Conservation (phyloP, 495 filamentous ascomycete species). For the Trichocladium uniseriatum region DNA sequence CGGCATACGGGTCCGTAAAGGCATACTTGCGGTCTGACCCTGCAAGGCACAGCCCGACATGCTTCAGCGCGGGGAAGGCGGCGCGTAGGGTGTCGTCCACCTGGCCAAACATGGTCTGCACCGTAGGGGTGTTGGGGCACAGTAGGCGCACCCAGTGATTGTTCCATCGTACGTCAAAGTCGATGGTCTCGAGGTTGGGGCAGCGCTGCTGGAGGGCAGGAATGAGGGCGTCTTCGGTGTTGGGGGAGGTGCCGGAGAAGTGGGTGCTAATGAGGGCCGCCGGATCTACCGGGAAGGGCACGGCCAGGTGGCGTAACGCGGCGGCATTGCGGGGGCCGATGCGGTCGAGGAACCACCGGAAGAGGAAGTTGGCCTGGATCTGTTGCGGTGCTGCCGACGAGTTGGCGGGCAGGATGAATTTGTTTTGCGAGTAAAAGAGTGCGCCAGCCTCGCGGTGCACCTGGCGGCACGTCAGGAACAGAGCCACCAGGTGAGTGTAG, state of each 20-base stretch:
- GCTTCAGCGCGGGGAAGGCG: background rate
- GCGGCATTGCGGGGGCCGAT: constrained; percentile 6
- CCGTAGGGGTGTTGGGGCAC: background rate
- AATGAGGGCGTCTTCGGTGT: background rate
- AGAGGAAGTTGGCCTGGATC: constrained; percentile 11
- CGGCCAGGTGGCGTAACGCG: constrained; percentile 1
- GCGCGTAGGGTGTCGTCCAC: background rate
- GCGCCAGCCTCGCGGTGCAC: constrained; percentile 10
- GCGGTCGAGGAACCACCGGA: constrained; percentile 16
- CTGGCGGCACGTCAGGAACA: constrained; percentile 9
- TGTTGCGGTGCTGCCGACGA: constrained; percentile 3
- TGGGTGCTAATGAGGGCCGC: constrained; percentile 19
- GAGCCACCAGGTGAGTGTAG: constrained; percentile 1
- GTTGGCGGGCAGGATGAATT: background rate
- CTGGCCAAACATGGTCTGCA: background rate
- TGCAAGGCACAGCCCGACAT: background rate
- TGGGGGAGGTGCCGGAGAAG: constrained; percentile 16
- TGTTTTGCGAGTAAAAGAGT: constrained; percentile 13
- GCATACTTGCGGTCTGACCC: background rate
- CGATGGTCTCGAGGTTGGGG: constrained; percentile 3
- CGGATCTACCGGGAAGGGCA: constrained; percentile 9
- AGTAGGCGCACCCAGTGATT: constrained; percentile 4
- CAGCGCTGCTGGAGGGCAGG: background rate
- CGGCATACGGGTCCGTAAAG: background rate
- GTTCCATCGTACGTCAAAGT: constrained; percentile 4